phyloP scores from a whole-genome alignment of 441 rosid species.

The Macaranga tanarius region DNA sequence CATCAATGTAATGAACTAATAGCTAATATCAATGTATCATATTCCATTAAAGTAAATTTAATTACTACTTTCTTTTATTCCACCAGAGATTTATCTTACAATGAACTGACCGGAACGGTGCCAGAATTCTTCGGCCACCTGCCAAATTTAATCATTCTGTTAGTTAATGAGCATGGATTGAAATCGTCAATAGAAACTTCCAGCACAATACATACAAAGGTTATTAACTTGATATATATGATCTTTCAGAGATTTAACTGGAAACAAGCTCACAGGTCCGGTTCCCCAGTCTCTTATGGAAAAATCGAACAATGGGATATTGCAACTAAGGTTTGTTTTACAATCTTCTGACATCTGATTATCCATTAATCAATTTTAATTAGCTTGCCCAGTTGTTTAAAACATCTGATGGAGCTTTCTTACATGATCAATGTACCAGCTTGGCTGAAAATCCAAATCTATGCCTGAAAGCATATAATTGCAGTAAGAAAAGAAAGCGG shows the following conservation, averaged over 20 bases:
- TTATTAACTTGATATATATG: neutral
- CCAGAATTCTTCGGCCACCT: conserved; percentile 26
- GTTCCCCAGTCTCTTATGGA: conserved; percentile 18
- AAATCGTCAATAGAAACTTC: neutral
- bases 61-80: neutral
- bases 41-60: neutral
- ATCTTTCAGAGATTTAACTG: conserved; percentile 20
- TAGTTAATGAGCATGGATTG: conserved; percentile 4
- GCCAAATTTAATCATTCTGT: conserved; percentile 21
- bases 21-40: neutral
- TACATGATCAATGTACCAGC: neutral
- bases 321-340: conserved; percentile 25
- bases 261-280: conserved; percentile 21
- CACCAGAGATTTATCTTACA: conserved; percentile 25
- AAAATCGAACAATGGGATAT: conserved; percentile 15
- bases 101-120: conserved; percentile 20
- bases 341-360: neutral
- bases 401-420: neutral
- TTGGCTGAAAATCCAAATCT: neutral
- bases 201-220: neutral
- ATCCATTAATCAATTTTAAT: neutral
- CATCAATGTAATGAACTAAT: neutral
- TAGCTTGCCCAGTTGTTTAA: too few relatives aligned
- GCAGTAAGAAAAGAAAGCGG: neutral
- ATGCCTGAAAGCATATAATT: neutral